Base-by-base conservation (phyloP, 108 stramenopile genomes). In the Epipyxis sp. region DNA sequence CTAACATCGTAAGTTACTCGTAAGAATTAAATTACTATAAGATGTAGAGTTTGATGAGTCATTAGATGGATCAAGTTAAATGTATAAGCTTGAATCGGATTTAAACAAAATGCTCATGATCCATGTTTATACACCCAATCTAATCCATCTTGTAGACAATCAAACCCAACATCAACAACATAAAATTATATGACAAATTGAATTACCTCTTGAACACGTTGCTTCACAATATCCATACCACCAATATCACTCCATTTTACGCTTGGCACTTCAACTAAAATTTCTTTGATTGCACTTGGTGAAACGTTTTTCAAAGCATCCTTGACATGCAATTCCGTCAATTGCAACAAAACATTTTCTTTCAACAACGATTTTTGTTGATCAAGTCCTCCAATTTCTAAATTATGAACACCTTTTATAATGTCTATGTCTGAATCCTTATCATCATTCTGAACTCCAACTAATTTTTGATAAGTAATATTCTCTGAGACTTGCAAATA, bases 191-290 rank as follows among this genome's bases (percentile, higher is more conserved):
- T 40, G 20, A 20, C 25, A 68, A n/a, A 20, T 40, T 25, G 20
- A 25, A 68, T 43, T 43, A 72, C 85, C 81, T n/a, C n/a, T 29
- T 44, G 42, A 54, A 87, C 44, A 44, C 44, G 42, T 79, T 84
- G 85, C 86, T 87, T 88, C 16, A 88, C 87, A 40, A 40, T 69
- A 16, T 78, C 76, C 83, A 85, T 81, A 44, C 89, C 89, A 20
- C 84, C 86, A 40, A 89, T 84, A 41, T 87, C 82, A 1, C 43
- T 72, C 85, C 85, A 86, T 1, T 41, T 40, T 29, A 82, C 82
- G 39, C 44, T 40, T 41, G 86, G 83, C 42, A 85, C 83, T 59
- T 84, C 84, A 30, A 82, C 83, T 27, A 84, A 76, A 13, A 85
- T 82, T 72, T 86, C 85, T 6, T 84, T 67, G 41, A 86, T 44